A percentile compares a stretch with the other conserved stretches of the same genome.
Evolutionary conservation across 2,329 filamentous ascomycete species (phyloP).

Genomic region (Beauveria sp.): DNA sequence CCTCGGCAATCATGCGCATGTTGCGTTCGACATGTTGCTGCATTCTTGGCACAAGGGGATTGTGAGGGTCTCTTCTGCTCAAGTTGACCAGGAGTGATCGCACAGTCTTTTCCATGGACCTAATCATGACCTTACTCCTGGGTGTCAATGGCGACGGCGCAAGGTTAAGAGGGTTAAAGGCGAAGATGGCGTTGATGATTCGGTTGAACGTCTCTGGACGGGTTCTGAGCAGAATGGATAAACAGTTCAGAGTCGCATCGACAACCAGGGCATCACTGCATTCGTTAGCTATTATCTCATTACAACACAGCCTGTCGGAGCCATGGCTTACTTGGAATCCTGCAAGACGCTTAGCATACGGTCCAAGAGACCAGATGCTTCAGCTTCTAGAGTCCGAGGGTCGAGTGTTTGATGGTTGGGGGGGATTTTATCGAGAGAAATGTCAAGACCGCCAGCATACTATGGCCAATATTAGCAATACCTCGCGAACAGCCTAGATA

Average conservation of each 20-base stretch:
- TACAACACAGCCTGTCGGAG: slow-evolving; percentile 3
- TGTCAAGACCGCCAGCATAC: slow-evolving; percentile 53
- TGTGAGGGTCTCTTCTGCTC: slow-evolving; percentile 76
- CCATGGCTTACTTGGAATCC: slow-evolving; percentile 62
- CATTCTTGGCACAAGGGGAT: slow-evolving; percentile 67
- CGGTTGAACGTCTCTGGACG: slow-evolving; percentile 76
- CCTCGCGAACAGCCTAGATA: background rate
- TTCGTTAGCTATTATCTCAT: slow-evolving; percentile 15
- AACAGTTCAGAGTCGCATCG: slow-evolving; percentile 83
- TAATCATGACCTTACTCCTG: slow-evolving; percentile 72
- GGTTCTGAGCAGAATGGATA: slow-evolving; percentile 74
- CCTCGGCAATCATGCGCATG: slow-evolving; percentile 67
- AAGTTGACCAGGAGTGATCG: slow-evolving; percentile 77
- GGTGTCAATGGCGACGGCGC: slow-evolving; percentile 71
- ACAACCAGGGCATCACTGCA: slow-evolving; percentile 76
- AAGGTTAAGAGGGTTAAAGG: slow-evolving; percentile 83
- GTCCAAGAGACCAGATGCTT: slow-evolving; percentile 84
- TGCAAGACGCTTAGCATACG: slow-evolving; percentile 79
- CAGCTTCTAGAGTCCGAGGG: slow-evolving; percentile 77
- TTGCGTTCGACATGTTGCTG: slow-evolving; percentile 81
- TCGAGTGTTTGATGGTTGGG: slow-evolving; percentile 75
- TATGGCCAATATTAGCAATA: slow-evolving; percentile 22
- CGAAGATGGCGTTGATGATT: slow-evolving; percentile 76
- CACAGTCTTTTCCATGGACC: slow-evolving; percentile 91
- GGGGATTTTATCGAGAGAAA: slow-evolving; percentile 79